A percentile compares a stretch with the other conserved stretches of the same genome.
Evolutionary conservation across 2,329 filamentous ascomycete genomes (phyloP).

Genomic region (Bipolaris sorokiniana): DNA sequence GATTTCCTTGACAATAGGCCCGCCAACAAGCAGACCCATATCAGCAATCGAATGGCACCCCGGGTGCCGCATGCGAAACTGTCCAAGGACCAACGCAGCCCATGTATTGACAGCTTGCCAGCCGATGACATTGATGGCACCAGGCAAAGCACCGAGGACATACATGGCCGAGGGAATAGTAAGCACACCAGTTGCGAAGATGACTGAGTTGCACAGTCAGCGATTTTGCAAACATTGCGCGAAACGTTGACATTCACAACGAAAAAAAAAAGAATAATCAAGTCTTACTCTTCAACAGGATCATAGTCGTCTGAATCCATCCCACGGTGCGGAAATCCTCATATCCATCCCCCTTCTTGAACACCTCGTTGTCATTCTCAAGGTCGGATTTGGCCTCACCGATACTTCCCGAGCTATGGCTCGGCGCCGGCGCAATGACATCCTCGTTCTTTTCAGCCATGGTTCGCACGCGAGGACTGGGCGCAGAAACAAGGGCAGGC

Average conservation of each 20-base stretch:
- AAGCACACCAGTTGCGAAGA: slow-evolving; percentile 59
- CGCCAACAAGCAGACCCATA: slow-evolving; percentile 65
- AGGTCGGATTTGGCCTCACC: slow-evolving; percentile 29
- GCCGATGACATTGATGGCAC: slow-evolving; percentile 55
- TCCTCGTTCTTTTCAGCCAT: slow-evolving; percentile 37
- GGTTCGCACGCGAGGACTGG: slow-evolving; percentile 12
- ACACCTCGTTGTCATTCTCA: slow-evolving; percentile 56
- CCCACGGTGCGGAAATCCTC: slow-evolving; percentile 61
- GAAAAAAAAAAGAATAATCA: background rate
- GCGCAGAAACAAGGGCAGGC: background rate
- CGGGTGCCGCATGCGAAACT: slow-evolving; percentile 59
- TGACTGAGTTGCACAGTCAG: slow-evolving; percentile 34
- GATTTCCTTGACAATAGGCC: slow-evolving; percentile 59
- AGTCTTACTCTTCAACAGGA: slow-evolving; percentile 57
- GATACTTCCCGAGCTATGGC: slow-evolving; percentile 29
- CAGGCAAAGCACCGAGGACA: slow-evolving; percentile 56
- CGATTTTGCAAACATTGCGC: too few species aligned
- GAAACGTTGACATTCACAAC: too few species aligned
- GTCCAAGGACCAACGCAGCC: slow-evolving; percentile 57
- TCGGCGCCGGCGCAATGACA: slow-evolving; percentile 28
- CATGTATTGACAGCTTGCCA: slow-evolving; percentile 59
- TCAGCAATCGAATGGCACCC: slow-evolving; percentile 62
- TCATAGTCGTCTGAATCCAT: slow-evolving; percentile 59
- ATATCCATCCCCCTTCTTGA: slow-evolving; percentile 55
- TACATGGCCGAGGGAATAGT: slow-evolving; percentile 59